Base-by-base conservation (phyloP, 2,329 filamentous ascomycete genomes). In the Colletotrichum sansevieriae region DNA sequence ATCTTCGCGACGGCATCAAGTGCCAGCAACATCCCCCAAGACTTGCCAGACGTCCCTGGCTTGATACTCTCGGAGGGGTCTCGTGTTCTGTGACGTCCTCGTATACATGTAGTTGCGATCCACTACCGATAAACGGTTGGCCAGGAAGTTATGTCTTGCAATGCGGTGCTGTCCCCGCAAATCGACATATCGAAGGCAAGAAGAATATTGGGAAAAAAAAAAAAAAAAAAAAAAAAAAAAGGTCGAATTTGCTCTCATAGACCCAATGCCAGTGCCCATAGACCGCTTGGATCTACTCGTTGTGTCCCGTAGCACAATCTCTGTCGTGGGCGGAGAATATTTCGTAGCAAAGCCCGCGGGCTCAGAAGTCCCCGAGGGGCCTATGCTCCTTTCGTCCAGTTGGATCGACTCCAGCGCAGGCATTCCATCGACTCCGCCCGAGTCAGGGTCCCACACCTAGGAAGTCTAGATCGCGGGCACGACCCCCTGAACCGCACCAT, bases 301-400 rank as follows among this genome's bases (percentile, higher is more conserved):
- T 35, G 59, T 63, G 37, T 63, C 62, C 49, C 66, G 66, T 69
- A 41, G 55, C 37, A 69, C 66, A 66, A 66, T 69, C 49, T 69
- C 63, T 61, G 66, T 69, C 66, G 37, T 63, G 66, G 63, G 62
- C 66, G 66, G 66, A 69, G 66, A 69, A 69, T 69, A 69, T 69
- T 66, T 55, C 61, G 66, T 60, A 60, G 65, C 62, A 65, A 49
- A 69, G 66, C 66, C 62, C 65, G 55, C 65, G 55, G 61, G 61
- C 33, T 68, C 39, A 69, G 66, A 69, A 69, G 55, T 69, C 63
- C 62, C 66, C 66, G 66, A 66, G 55, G 41, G 60, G 55, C 44
- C 66, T 65, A 69, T 69, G 66, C 66, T 69, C 41, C 49, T 69
- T 69, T 69, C 41, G 62, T 68, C 46, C 39, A 68, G 37, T 46